Evolutionary conservation across 1,284 basidiomycete genomes (phyloP), one percentile per base, ranked within the genome.

Genomic region (Neolentinus lepideus): DNA sequence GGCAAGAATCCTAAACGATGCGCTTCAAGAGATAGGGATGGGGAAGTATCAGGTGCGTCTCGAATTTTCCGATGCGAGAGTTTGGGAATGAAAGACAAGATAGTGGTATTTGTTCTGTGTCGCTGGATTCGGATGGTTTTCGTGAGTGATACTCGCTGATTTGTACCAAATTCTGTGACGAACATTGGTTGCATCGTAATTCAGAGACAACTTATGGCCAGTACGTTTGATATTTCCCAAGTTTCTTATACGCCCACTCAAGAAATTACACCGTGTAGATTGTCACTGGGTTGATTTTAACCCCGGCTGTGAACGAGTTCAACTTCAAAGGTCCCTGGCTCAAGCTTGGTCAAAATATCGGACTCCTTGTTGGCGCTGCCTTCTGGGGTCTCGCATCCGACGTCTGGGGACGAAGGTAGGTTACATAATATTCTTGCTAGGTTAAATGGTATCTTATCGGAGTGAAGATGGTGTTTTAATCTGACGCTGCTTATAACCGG

Each of bases 11-110:
- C 67, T 89, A 56, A 88, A 88, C 59, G 75, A 79, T 54, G 85
- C 84, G 0, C 71, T 90, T 11, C 82, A 85, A 64, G 80, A 85
- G 54, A 83, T 88, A 47, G 86, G 86, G 3, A 87, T 88, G 80
- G 87, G 87, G 3, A 78, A 72, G 55, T 88, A 88, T 63, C 85
- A 88, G 71, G 80, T 80, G 57, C 55, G 71, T 54, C 43, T 55
- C 24, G 29, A 31, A n/a, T 19, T 43, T 25, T 25, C 21, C 19
- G n/a, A 25, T 43, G 14, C 9, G 10, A n/a, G 16, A 48, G 47
- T 51, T 26, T 56, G 46, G 56, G 21, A 63, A 43, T 14, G 27
- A 21, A 11, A 16, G 0, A 50, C 38, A 35, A 33, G 8, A 22
- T 51, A 79, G 77, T 78, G 77, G 74, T 70, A 67, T 57, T 66